Percentiles rank a stretch among this genome's conserved stretches.
Evolutionary conservation across 176 grass and related monocot genomes (phyloP).

Genomic region (Carex kokanica): DNA sequence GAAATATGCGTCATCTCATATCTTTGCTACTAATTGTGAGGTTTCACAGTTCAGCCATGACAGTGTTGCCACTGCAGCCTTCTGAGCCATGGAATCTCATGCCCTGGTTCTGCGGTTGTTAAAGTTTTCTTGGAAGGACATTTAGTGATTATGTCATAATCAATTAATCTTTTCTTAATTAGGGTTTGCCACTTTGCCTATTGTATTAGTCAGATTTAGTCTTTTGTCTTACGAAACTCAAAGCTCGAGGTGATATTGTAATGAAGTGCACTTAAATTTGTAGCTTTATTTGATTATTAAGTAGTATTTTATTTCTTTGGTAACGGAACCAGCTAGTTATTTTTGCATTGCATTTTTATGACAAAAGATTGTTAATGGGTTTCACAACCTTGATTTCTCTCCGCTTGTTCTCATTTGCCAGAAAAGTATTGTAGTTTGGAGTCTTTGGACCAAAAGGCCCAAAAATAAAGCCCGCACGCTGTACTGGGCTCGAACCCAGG

Average conservation of each 20-base stretch:
- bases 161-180: not conserved
- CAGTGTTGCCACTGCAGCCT: not conserved
- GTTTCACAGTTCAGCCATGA: constrained; percentile 1
- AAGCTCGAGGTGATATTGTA: constrained; percentile 18
- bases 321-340: not conserved
- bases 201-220: constrained; percentile 21
- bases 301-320: not conserved
- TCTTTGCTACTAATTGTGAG: constrained; percentile 42
- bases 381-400: too few relatives aligned
- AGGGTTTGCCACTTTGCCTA: not conserved
- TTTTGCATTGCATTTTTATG: too few relatives aligned
- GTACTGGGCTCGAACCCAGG: too few relatives aligned
- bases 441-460: too few relatives aligned
- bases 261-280: not conserved
- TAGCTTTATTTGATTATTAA: not conserved
- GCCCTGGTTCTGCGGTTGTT: not conserved
- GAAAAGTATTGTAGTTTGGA: too few relatives aligned
- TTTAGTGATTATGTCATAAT: not conserved
- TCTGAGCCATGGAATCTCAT: constrained; percentile 16
- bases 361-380: too few relatives aligned
- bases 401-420: too few relatives aligned
- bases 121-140: constrained; percentile 32
- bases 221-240: constrained; percentile 9
- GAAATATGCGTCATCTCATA: constrained; percentile 34
- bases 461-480: too few relatives aligned